Conservation (phyloP, 148 eudicot species). For the Fagopyrum homotropicum region DNA sequence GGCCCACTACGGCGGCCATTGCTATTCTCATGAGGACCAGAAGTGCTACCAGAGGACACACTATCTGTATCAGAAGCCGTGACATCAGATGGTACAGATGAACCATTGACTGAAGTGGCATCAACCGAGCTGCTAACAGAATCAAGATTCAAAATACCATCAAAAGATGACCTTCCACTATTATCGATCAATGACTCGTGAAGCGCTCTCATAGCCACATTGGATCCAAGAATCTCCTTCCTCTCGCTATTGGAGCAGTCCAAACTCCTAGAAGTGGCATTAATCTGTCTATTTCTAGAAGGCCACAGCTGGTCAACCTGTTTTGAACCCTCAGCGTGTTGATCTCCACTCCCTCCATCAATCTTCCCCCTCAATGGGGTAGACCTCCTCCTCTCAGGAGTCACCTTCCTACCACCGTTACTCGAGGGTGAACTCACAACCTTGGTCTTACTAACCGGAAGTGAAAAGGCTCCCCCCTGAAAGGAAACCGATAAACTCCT, state of each 20-base stretch:
- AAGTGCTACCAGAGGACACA: slow-evolving; percentile 87
- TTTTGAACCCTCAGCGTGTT: slow-evolving; percentile 44
- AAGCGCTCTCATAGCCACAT: slow-evolving; percentile 41
- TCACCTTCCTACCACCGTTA: slow-evolving; percentile 55
- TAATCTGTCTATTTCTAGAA: slow-evolving; percentile 38
- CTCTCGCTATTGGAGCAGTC: slow-evolving; percentile 35
- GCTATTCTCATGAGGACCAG: slow-evolving; percentile 59
- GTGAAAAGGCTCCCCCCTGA: slow-evolving; percentile 78
- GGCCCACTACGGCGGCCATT: slow-evolving; percentile 35
- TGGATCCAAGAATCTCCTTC: no score
- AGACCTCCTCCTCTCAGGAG: slow-evolving; percentile 73
- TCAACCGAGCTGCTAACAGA: slow-evolving; percentile 33
- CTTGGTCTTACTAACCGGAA: slow-evolving; percentile 82
- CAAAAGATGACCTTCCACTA: slow-evolving; percentile 64
- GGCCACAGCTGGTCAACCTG: slow-evolving; percentile 82
- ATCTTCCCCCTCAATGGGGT: slow-evolving; percentile 52
- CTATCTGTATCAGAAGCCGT: slow-evolving; percentile 87
- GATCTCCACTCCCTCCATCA: slow-evolving; percentile 51
- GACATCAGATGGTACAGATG: slow-evolving; percentile 56
- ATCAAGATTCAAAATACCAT: slow-evolving; percentile 62
- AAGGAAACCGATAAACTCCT: slow-evolving; percentile 91
- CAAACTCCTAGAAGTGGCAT: slow-evolving; percentile 48
- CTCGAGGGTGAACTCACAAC: slow-evolving; percentile 33
- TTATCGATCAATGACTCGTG: slow-evolving; percentile 51
- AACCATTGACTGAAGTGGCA: slow-evolving; percentile 46